phyloP scores from a whole-genome alignment of 2,329 filamentous ascomycete species.

The Emmonsiellopsis sp. region DNA sequence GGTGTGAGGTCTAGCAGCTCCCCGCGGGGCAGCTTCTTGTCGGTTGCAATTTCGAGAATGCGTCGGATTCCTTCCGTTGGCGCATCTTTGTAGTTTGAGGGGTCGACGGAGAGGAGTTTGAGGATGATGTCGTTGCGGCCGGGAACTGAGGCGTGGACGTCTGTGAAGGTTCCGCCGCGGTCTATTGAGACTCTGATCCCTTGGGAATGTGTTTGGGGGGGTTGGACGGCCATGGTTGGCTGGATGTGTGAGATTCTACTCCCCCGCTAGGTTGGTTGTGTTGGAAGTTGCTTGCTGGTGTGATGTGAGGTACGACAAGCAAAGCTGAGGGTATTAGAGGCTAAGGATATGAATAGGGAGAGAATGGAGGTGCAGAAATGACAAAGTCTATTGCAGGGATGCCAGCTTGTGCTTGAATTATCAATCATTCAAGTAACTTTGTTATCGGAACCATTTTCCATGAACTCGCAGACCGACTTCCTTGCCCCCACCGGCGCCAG shows the following conservation, averaged over 20 bases:
- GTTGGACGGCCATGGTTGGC: not conserved
- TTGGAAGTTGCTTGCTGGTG: too few species aligned
- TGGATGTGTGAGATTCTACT: not conserved
- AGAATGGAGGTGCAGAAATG: too few species aligned
- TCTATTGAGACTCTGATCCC: slow-evolving; percentile 11
- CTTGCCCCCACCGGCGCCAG: not conserved
- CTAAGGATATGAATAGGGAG: too few species aligned
- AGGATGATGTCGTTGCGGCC: slow-evolving; percentile 18
- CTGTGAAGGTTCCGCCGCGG: slow-evolving; percentile 35
- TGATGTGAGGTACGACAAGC: too few species aligned
- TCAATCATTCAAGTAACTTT: not conserved
- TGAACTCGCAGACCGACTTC: not conserved
- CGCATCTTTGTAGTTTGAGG: slow-evolving; percentile 32
- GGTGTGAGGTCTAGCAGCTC: slow-evolving; percentile 25
- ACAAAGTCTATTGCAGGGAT: not conserved
- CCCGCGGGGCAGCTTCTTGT: slow-evolving; percentile 25
- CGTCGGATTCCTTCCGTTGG: slow-evolving; percentile 74
- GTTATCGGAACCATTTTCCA: too few species aligned
- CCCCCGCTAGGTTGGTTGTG: too few species aligned
- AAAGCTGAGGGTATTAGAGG: too few species aligned
- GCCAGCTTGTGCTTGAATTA: not conserved
- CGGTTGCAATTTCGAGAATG: slow-evolving; percentile 47
- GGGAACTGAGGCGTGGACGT: slow-evolving; percentile 17
- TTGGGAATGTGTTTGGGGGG: slow-evolving; percentile 3
- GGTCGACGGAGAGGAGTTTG: slow-evolving; percentile 22